Evolutionary conservation across 2,329 filamentous ascomycete species (phyloP).

Genomic region (Pseudogymnoascus sp.): DNA sequence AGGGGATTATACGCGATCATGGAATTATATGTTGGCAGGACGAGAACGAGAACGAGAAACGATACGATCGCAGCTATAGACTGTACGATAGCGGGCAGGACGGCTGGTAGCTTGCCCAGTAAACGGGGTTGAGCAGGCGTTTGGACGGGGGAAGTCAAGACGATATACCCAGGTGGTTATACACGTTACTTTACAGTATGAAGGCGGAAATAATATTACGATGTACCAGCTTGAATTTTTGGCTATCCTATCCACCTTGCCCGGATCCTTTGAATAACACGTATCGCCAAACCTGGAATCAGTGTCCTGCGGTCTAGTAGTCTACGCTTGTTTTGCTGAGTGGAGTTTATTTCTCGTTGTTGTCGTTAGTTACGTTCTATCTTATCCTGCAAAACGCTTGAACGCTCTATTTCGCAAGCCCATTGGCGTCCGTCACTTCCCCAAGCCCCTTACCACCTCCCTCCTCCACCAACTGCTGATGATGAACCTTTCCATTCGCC

Average conservation of each 20-base stretch:
- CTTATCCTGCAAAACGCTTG: slow-evolving; percentile 1
- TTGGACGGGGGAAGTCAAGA: slow-evolving; percentile 5
- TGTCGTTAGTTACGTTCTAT: not conserved
- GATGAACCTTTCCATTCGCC: not conserved
- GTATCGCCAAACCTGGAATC: not conserved
- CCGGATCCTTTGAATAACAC: not conserved
- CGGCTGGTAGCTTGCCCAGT: not conserved
- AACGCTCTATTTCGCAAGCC: not conserved
- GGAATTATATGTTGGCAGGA: not conserved
- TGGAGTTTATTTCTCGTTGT: not conserved
- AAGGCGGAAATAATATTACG: slow-evolving; percentile 7
- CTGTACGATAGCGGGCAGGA: not conserved
- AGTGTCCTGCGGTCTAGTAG: not conserved
- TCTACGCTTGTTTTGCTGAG: not conserved
- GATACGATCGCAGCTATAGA: slow-evolving; percentile 9
- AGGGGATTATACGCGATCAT: not conserved
- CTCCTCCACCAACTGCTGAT: slow-evolving; percentile 1
- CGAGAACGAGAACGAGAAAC: not conserved
- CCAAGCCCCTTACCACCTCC: not conserved
- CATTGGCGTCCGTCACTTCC: not conserved
- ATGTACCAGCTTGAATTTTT: slow-evolving; percentile 7
- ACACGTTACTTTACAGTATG: slow-evolving; percentile 1
- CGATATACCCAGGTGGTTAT: slow-evolving; percentile 9
- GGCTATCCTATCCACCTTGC: not conserved
- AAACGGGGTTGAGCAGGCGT: not conserved